Evolutionary conservation across 345 rosid species (phyloP).

Genomic region (Orychophragmus violaceus): DNA sequence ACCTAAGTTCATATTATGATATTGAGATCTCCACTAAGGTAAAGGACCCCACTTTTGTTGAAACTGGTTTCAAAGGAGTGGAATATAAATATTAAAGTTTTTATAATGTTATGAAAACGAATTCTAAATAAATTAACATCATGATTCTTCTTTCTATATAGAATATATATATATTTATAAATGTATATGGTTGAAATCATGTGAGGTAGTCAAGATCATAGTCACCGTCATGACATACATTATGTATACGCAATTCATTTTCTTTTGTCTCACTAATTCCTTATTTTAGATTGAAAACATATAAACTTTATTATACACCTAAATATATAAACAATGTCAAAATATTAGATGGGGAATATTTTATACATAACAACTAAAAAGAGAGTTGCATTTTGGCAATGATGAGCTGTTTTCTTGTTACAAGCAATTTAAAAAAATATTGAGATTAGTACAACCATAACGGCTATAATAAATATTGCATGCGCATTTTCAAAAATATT

Average conservation of each 20-base stretch:
- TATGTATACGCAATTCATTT: conserved; percentile 24
- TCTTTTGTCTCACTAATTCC: conserved; percentile 4
- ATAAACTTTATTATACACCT: background rate
- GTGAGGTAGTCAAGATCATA: conserved; percentile 26
- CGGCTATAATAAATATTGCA: conserved; percentile 23
- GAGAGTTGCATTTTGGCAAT: background rate
- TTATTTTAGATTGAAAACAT: conserved; percentile 18
- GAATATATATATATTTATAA: background rate
- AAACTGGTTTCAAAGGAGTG: background rate
- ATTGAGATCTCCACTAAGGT: conserved; percentile 21
- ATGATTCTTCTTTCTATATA: background rate
- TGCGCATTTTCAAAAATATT: background rate
- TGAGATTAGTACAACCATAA: conserved; percentile 16
- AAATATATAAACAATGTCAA: conserved; percentile 14
- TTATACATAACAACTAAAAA: background rate
- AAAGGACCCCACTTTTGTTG: conserved; percentile 13
- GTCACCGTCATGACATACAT: conserved; percentile 25
- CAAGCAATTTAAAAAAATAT: background rate
- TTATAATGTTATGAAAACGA: conserved; percentile 17
- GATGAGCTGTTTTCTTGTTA: conserved; percentile 17
- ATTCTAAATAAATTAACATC: background rate
- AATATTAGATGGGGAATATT: background rate
- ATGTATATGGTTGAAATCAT: conserved; percentile 24
- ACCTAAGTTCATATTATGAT: background rate
- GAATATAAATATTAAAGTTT: conserved; percentile 1